Conservation (phyloP, 139 green algal species). For the Coelastrella sp. region DNA sequence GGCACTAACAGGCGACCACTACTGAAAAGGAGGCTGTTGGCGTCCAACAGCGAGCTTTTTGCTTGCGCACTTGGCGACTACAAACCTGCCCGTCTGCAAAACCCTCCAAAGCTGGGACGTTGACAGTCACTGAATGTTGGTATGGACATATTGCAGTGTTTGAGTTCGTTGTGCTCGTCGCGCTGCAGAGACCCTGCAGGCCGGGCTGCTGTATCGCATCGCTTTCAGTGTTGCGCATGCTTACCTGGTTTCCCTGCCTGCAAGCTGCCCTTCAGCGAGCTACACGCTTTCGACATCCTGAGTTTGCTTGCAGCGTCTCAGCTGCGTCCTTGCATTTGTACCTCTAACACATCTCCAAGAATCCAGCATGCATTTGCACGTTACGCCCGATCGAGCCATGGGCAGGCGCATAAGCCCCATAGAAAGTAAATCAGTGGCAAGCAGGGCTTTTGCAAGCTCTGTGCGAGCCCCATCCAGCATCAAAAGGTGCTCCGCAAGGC, state of each 20-base stretch:
- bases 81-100: background rate
- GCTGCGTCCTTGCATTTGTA: too few relatives aligned
- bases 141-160: background rate
- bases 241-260: too few relatives aligned
- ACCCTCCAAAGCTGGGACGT: background rate
- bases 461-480: background rate
- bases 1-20: slow-evolving; percentile 64
- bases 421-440: background rate
- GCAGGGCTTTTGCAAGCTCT: background rate
- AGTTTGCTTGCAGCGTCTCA: too few relatives aligned
- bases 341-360: too few relatives aligned
- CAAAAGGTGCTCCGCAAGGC: background rate
- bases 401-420: too few relatives aligned
- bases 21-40: slow-evolving; percentile 11
- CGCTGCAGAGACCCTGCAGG: background rate
- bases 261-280: too few relatives aligned
- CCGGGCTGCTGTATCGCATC: too few relatives aligned
- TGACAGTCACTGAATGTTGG: background rate
- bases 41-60: background rate
- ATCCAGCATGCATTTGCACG: too few relatives aligned
- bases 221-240: too few relatives aligned
- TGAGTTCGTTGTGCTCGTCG: background rate
- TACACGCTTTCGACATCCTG: too few relatives aligned
- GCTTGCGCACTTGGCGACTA: background rate
- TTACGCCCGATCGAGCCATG: too few relatives aligned